These are phyloP conservation scores for Lyophyllum shimeji DNA, from an alignment of 768 basidiomycete genomes.

Conservation along the genomic window DNA sequence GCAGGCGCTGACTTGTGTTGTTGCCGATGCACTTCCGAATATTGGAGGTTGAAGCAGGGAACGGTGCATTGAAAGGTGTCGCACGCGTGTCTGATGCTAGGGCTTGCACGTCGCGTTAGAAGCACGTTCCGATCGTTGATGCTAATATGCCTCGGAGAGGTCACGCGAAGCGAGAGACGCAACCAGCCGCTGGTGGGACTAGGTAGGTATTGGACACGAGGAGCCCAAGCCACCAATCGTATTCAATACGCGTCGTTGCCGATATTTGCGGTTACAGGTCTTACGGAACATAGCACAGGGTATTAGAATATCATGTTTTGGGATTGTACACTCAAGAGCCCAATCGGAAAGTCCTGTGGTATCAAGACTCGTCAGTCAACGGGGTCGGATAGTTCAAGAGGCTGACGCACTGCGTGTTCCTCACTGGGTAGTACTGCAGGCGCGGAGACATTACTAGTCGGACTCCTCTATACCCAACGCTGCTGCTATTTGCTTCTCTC, in stretches of 20 bases:
- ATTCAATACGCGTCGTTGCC: background rate
- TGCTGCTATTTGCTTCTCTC: constrained; percentile 27
- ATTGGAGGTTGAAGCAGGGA: too few relatives aligned
- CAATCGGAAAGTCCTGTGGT: constrained; percentile 7
- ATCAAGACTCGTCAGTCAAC: background rate
- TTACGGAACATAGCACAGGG: background rate
- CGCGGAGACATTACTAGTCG: constrained; percentile 1
- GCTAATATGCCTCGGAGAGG: too few relatives aligned
- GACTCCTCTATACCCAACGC: constrained; percentile 12
- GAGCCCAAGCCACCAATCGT: background rate
- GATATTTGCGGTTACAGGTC: background rate
- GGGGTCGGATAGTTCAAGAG: background rate
- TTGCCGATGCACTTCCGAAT: too few relatives aligned
- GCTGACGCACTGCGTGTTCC: constrained; percentile 13
- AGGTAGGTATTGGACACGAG: background rate
- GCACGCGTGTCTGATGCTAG: too few relatives aligned
- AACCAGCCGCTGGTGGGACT: too few relatives aligned
- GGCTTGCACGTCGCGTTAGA: too few relatives aligned
- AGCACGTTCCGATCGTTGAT: too few relatives aligned
- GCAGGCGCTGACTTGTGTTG: too few relatives aligned
- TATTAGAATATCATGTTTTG: background rate
- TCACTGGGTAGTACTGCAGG: constrained; percentile 11
- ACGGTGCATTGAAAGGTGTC: too few relatives aligned
- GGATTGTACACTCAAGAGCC: constrained; percentile 2
- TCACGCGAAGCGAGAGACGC: too few relatives aligned